Evolutionary conservation across 148 eudicot genomes (phyloP), one percentile per base, ranked within the genome.

Genomic region (Cornus kousa): DNA sequence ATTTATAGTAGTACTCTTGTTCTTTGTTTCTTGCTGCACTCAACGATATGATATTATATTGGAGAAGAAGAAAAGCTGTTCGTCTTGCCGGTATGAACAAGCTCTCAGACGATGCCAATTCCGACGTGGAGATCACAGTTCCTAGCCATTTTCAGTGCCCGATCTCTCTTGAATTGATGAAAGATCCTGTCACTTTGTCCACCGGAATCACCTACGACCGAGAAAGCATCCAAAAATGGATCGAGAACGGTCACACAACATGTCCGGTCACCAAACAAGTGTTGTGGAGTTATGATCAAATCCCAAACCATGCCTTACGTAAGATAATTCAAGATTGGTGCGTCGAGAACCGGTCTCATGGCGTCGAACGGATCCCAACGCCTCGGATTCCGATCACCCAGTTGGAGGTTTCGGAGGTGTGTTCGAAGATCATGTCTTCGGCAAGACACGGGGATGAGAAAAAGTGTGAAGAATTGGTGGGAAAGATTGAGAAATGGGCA

Each of bases 291-390:
- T 78, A 83, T 50, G 98, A 91, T 32, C 91, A 84, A 4, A 86
- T 93, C 39, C 99, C 99, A 0, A 95, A 95, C 77, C 98, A 95
- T 73, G 64, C 91, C 62, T 79, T 93, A 11, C 83, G 98, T 20
- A 80, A 83, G 57, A 89, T 95, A 91, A 95, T 95, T 76, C 99
- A 95, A 73, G 92, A 88, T 53, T 95, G 99, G 99, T 89, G 97
- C n/a, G 99, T 95, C 0, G 87, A 88, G 64, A 91, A 95, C 60
- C 80, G 78, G 5, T 82, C 88, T 6, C 75, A 75, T 7, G 99
- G 99, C 0, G 76, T 95, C 23, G 97, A 93, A n/a, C 88, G 99
- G 22, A 90, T 95, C 66, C 95, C 97, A 9, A 95, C 99, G 0
- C 99, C 99, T 0, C 74, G 94, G 23, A 85, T 86, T 19, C 98